Conservation (phyloP, 306 rosid species). For the Datisca glomerata region DNA sequence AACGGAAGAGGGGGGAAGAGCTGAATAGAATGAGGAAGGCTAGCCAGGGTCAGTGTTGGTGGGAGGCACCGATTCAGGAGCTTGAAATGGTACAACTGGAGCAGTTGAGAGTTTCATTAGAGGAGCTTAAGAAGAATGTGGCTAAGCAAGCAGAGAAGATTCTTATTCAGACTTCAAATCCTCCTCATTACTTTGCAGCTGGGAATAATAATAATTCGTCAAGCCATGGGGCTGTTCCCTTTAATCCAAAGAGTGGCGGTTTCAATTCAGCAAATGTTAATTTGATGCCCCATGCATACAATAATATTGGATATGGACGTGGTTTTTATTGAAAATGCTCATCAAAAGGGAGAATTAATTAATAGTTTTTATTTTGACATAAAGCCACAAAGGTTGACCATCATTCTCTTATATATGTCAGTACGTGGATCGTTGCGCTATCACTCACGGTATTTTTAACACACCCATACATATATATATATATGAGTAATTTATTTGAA, state of each 20-base stretch:
- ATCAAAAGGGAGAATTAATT: no score
- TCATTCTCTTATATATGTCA: no score
- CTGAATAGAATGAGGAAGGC: constrained; percentile 6
- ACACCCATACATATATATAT: no score
- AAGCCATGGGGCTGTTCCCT: no score
- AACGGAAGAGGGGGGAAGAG: constrained; percentile 17
- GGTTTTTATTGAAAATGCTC: neutral
- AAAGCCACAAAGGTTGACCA: no score
- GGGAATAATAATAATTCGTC: no score
- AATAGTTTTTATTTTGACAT: no score
- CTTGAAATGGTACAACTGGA: constrained; percentile 13
- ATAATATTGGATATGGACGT: neutral
- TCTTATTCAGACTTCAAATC: constrained; percentile 13
- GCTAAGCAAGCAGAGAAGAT: constrained; percentile 19
- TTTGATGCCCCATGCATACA: neutral
- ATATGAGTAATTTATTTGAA: no score
- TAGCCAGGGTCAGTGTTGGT: constrained; percentile 14
- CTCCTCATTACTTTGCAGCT: constrained; percentile 4
- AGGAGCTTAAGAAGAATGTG: constrained; percentile 26
- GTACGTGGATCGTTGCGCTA: no score
- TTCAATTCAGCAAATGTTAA: neutral
- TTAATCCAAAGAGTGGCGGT: neutral
- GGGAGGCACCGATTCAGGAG: constrained; percentile 15
- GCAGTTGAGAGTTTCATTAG: constrained; percentile 14
- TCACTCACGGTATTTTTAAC: no score